Percentiles rank a stretch among this genome's conserved stretches.
phyloP scores from a whole-genome alignment of 768 basidiomycete genomes.

The Hypholoma sublateritium region DNA sequence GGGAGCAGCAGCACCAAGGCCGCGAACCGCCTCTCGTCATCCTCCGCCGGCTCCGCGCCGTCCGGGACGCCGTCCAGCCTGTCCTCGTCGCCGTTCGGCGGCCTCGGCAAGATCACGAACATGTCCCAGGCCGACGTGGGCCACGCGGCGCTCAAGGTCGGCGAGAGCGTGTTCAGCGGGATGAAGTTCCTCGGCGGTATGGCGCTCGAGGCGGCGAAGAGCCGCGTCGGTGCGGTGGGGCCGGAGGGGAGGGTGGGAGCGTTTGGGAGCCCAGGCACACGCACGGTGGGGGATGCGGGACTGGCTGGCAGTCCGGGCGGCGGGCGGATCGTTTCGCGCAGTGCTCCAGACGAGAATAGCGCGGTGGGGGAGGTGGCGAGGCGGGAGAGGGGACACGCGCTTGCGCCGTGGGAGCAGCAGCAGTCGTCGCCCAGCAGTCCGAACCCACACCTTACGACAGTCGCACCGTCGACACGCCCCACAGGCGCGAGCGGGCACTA shows the following conservation, averaged over 20 bases:
- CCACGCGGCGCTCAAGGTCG: slow-evolving; percentile 55
- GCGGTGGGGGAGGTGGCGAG: slow-evolving; percentile 11
- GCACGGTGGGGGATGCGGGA: not conserved
- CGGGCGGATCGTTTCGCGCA: slow-evolving; percentile 56
- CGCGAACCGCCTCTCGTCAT: slow-evolving; percentile 17
- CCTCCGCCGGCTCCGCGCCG: slow-evolving; percentile 16
- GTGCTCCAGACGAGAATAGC: slow-evolving; percentile 48
- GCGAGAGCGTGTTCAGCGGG: slow-evolving; percentile 61
- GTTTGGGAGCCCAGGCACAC: not conserved
- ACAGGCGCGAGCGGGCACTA: slow-evolving; percentile 35
- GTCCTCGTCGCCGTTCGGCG: slow-evolving; percentile 21
- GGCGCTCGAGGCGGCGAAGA: slow-evolving; percentile 53
- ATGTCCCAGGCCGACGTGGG: slow-evolving; percentile 48
- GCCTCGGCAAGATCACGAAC: slow-evolving; percentile 10
- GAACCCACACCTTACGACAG: slow-evolving; percentile 12
- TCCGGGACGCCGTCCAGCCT: slow-evolving; percentile 1
- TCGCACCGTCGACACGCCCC: slow-evolving; percentile 23
- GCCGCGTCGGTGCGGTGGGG: slow-evolving; percentile 18
- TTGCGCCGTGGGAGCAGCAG: not conserved
- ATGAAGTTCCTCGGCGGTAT: slow-evolving; percentile 64
- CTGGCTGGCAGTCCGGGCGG: slow-evolving; percentile 16
- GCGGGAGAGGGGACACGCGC: slow-evolving; percentile 25
- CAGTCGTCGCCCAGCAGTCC: not conserved
- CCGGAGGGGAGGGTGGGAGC: slow-evolving; percentile 8
- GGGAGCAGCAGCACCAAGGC: not conserved